Conservation (phyloP, 805 yeast species). For the Cyberlindnera euphorbiiphila region DNA sequence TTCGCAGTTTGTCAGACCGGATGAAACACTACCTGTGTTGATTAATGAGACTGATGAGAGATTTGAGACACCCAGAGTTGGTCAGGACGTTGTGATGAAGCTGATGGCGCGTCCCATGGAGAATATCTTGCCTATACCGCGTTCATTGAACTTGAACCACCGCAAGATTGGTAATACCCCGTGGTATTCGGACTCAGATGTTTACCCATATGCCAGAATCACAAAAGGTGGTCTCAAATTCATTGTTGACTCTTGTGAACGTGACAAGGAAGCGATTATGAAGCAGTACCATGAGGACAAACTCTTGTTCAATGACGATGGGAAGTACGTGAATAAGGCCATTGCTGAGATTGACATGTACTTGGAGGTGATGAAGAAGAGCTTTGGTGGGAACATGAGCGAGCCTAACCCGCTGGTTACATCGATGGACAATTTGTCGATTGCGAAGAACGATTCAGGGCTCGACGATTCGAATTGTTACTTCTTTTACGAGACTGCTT, state of each 20-base stretch:
- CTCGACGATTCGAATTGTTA: constrained; percentile 43
- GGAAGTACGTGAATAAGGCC: constrained; percentile 51
- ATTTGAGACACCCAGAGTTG: constrained; percentile 54
- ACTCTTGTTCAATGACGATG: constrained; percentile 56
- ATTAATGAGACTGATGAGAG: constrained; percentile 45
- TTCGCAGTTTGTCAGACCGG: constrained; percentile 48
- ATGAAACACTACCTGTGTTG: constrained; percentile 64
- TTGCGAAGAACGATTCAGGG: constrained; percentile 16
- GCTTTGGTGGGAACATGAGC: constrained; percentile 25
- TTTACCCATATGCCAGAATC: constrained; percentile 57
- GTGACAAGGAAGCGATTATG: constrained; percentile 54
- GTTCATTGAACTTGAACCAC: constrained; percentile 40
- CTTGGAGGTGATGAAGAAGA: constrained; percentile 36
- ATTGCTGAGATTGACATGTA: constrained; percentile 47
- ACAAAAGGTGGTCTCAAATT: constrained; percentile 61
- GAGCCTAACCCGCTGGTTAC: constrained; percentile 19
- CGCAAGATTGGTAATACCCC: constrained; percentile 48
- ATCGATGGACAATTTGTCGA: constrained; percentile 16
- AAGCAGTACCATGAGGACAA: constrained; percentile 54
- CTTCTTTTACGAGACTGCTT: constrained; percentile 76
- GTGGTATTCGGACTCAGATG: constrained; percentile 38
- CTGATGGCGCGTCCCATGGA: constrained; percentile 56
- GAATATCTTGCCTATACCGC: constrained; percentile 46
- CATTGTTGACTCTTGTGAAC: constrained; percentile 48
- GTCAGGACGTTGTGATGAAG: constrained; percentile 53